Percentiles rank a stretch among this genome's conserved stretches.
phyloP scores from a whole-genome alignment of 257 asterid species.

The Capsicum rhomboideum region DNA sequence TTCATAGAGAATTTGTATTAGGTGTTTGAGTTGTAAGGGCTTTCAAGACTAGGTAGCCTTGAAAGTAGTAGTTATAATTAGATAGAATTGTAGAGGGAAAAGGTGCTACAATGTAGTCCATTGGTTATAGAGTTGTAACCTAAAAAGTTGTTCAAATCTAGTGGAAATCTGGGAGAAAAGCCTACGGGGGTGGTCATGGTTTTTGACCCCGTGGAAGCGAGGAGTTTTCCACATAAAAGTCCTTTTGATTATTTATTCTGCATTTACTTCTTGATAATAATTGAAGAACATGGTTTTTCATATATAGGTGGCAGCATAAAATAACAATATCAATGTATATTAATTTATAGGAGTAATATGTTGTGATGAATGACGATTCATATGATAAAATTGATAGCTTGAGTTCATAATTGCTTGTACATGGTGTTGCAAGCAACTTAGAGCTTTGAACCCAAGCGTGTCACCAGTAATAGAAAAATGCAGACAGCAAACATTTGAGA shows the following conservation, averaged over 20 bases:
- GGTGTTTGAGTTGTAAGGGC: not conserved
- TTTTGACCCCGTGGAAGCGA: not conserved
- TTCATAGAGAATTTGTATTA: not conserved
- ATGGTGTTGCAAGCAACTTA: not conserved
- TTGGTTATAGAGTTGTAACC: not conserved
- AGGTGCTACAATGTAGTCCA: not conserved
- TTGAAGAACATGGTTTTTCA: not conserved
- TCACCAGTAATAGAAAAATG: not conserved
- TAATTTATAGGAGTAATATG: not conserved
- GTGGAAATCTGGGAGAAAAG: not conserved
- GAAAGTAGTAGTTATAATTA: not conserved
- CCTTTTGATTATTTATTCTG: not conserved
- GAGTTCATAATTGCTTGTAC: not conserved
- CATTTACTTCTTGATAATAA: not conserved
- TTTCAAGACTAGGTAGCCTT: not conserved
- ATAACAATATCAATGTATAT: not conserved
- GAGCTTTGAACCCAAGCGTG: not conserved
- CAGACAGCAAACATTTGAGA: not conserved
- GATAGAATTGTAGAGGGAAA: not conserved
- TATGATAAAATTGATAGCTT: not conserved
- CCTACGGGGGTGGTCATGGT: not conserved
- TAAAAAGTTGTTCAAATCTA: not conserved
- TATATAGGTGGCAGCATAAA: not conserved
- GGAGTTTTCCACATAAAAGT: not conserved
- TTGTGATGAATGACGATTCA: not conserved